A percentile compares a stretch with the other conserved stretches of the same genome.
These are phyloP conservation scores for Botrytis aclada DNA, from an alignment of 2,329 filamentous ascomycete species.

Conservation along the genomic window DNA sequence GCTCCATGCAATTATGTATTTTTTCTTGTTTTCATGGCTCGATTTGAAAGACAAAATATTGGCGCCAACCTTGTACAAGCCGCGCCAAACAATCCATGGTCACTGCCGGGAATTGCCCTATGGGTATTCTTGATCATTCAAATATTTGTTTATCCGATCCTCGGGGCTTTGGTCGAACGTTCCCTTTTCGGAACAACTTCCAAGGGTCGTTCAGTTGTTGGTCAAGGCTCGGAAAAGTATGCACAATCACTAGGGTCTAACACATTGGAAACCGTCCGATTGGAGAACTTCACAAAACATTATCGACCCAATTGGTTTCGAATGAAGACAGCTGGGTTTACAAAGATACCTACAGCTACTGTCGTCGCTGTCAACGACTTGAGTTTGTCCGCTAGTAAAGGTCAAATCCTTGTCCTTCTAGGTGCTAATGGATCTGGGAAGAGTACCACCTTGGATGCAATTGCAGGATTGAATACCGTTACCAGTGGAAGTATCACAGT, in stretches of 20 bases:
- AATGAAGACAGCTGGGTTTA: conserved; percentile 40
- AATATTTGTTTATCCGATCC: conserved; percentile 70
- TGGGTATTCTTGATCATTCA: conserved; percentile 78
- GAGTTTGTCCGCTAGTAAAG: conserved; percentile 66
- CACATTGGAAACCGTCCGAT: conserved; percentile 55
- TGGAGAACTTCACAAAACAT: conserved; percentile 73
- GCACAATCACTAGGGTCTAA: conserved; percentile 23
- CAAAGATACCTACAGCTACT: conserved; percentile 50
- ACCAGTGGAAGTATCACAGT: conserved; percentile 75
- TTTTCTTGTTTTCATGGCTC: conserved; percentile 72
- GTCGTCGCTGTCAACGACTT: conserved; percentile 78
- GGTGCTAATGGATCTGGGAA: conserved; percentile 91
- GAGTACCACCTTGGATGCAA: conserved; percentile 82
- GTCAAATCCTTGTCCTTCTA: conserved; percentile 81
- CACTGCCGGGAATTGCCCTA: conserved; percentile 69
- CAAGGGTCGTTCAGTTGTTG: conserved; percentile 53
- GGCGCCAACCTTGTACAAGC: conserved; percentile 59
- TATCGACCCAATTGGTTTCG: conserved; percentile 67
- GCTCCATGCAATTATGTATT: conserved; percentile 85
- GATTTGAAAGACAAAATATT: conserved; percentile 64
- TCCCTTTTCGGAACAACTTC: conserved; percentile 72
- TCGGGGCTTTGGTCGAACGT: conserved; percentile 73
- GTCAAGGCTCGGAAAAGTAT: conserved; percentile 22
- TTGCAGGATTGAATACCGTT: conserved; percentile 76
- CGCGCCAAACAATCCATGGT: conserved; percentile 65